Conservation (phyloP, 208 protist genomes). For the Naegleria fowleri region DNA sequence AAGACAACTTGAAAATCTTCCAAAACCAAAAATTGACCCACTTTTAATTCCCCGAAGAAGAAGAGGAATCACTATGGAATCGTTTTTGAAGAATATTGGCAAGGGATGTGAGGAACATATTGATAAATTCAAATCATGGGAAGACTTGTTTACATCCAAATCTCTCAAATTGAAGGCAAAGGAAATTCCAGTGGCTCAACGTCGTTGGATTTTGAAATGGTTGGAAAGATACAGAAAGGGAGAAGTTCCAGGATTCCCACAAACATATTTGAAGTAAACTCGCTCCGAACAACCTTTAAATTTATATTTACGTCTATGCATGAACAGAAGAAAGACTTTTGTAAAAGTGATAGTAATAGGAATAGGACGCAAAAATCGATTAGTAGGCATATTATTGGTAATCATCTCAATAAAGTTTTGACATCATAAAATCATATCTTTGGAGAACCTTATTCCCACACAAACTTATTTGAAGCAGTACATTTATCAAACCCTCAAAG, state of each 20-base stretch:
- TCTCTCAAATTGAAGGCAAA: not conserved
- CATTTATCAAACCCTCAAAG: no score
- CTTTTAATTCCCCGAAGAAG: not conserved
- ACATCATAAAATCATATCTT: no score
- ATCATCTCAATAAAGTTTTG: no score
- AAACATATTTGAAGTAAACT: not conserved
- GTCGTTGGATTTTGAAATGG: constrained; percentile 23
- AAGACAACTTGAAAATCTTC: not conserved
- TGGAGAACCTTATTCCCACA: no score
- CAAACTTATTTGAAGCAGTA: no score
- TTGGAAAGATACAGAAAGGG: constrained; percentile 22
- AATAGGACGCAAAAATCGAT: no score
- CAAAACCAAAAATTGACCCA: not conserved
- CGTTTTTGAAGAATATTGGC: constrained; percentile 2
- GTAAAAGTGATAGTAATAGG: no score
- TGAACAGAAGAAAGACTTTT: no score
- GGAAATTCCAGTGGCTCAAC: not conserved
- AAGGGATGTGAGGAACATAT: constrained; percentile 7
- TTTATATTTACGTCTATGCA: no score
- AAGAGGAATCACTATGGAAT: not conserved
- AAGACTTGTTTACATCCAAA: constrained; percentile 19
- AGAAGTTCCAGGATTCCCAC: not conserved
- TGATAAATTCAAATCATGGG: not conserved
- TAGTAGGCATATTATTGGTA: no score
- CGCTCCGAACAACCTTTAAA: no score